Conservation (phyloP, 805 yeast species). For the Starmerella sp. region DNA sequence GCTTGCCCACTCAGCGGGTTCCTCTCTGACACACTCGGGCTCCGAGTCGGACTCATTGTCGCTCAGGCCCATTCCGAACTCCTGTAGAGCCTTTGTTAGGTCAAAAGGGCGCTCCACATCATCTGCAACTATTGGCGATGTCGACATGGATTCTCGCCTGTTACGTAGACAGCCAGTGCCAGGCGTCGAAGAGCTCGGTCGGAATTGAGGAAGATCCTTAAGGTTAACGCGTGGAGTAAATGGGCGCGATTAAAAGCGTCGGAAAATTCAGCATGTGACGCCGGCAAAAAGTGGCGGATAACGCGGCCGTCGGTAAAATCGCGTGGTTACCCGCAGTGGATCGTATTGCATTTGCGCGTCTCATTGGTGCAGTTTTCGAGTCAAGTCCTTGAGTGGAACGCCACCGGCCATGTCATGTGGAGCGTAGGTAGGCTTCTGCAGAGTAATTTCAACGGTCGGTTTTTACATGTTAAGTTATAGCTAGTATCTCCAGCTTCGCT, state of each 20-base stretch:
- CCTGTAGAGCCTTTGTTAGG: conserved; percentile 10
- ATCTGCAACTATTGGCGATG: neutral
- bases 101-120: conserved; percentile 5
- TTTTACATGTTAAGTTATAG: too few species aligned
- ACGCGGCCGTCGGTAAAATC: too few species aligned
- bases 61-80: conserved; percentile 11
- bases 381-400: too few species aligned
- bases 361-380: too few species aligned
- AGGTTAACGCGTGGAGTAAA: neutral
- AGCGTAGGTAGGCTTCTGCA: too few species aligned
- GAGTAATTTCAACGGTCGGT: too few species aligned
- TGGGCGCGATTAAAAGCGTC: neutral
- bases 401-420: too few species aligned
- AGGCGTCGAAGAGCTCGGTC: neutral
- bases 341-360: too few species aligned
- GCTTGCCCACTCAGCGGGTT: conserved; percentile 15
- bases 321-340: too few species aligned
- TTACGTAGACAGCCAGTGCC: neutral
- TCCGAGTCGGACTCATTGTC: conserved; percentile 1
- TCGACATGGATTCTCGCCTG: neutral
- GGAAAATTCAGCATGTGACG: neutral
- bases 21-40: neutral
- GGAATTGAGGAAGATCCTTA: neutral
- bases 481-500: too few species aligned
- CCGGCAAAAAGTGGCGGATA: conserved; percentile 2